These are phyloP conservation scores for Nothopassalora personata DNA, from an alignment of 2,329 filamentous ascomycete genomes.

Conservation along the genomic window DNA sequence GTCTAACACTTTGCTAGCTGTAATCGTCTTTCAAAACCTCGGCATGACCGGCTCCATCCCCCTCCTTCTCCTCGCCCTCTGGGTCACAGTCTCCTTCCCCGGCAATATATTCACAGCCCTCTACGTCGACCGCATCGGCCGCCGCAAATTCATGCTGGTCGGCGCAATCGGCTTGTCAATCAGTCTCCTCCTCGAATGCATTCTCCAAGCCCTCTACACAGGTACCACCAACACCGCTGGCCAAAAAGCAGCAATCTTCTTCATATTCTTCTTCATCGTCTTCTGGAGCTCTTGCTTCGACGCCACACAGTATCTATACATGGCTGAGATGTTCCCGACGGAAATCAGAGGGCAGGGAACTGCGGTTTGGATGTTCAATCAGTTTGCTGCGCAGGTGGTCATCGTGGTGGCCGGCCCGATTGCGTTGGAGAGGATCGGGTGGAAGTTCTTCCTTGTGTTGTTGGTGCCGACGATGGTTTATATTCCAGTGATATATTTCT, in stretches of 20 bases:
- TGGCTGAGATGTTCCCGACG: conserved; percentile 44
- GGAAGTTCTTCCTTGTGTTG: conserved; percentile 44
- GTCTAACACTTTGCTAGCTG: not conserved
- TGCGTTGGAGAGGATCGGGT: conserved; percentile 35
- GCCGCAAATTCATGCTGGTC: conserved; percentile 41
- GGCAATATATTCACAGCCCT: conserved; percentile 41
- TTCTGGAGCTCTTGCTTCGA: conserved; percentile 44
- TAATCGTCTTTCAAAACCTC: conserved; percentile 35
- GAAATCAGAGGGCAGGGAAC: conserved; percentile 37
- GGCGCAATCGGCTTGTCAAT: conserved; percentile 40
- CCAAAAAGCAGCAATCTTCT: conserved; percentile 41
- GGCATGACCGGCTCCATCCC: conserved; percentile 37
- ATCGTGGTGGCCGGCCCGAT: conserved; percentile 38
- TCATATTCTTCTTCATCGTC: conserved; percentile 40
- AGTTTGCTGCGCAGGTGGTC: conserved; percentile 34
- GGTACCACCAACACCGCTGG: conserved; percentile 31
- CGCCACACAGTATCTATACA: conserved; percentile 41
- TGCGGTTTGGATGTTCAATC: conserved; percentile 35
- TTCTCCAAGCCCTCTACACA: conserved; percentile 35
- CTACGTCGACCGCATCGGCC: conserved; percentile 39
- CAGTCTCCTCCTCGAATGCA: conserved; percentile 41
- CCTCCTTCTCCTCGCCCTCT: conserved; percentile 41
- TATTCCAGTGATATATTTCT: conserved; percentile 21
- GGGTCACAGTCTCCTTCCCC: conserved; percentile 36
- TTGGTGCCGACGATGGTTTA: conserved; percentile 28